Conservation (phyloP, 75 land plant genomes). For the Cupressus sempervirens region DNA sequence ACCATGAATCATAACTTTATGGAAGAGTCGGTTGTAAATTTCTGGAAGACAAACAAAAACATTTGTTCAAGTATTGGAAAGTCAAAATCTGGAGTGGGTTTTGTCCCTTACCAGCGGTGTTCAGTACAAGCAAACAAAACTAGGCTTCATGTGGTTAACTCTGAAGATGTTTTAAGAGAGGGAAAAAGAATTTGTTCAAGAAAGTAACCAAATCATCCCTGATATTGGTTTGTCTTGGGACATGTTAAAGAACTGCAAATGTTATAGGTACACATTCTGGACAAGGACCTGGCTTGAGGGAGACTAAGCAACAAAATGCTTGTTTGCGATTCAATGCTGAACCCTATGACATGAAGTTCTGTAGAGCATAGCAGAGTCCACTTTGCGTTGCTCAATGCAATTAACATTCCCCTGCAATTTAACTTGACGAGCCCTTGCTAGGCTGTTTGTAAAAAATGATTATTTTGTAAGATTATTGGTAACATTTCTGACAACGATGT, state of each 20-base stretch:
- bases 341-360: neutral
- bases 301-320: neutral
- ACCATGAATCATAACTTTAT: neutral
- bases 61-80: neutral
- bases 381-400: neutral
- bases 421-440: neutral
- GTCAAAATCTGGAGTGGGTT: constrained; percentile 20
- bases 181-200: neutral
- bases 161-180: neutral
- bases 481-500: neutral
- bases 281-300: neutral
- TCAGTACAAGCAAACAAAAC: neutral
- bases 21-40: neutral
- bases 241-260: neutral
- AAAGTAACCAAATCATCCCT: neutral
- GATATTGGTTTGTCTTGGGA: neutral
- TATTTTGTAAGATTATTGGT: neutral
- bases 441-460: neutral
- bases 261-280: neutral
- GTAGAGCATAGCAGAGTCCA: neutral
- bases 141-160: neutral
- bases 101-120: constrained; percentile 51
- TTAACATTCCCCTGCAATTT: neutral
- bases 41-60: neutral
- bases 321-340: neutral